Conservation (phyloP, 2,329 filamentous ascomycete species). For the Simplicillium aogashimaense region DNA sequence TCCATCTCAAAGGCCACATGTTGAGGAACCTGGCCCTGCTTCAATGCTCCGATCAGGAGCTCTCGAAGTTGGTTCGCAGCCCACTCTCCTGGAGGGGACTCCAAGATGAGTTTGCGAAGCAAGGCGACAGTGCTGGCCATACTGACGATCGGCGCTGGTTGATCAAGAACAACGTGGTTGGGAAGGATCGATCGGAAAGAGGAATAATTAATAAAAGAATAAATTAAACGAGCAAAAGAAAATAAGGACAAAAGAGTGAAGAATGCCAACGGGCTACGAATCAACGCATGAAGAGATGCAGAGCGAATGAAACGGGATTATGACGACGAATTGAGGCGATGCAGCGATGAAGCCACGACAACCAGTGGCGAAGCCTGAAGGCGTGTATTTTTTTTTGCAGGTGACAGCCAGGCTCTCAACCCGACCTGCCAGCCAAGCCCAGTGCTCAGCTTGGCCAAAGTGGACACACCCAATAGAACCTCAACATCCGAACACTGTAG, state of each 20-base stretch:
- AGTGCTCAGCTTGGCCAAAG: too few relatives aligned
- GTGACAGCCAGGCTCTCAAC: too few relatives aligned
- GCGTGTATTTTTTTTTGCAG: neutral
- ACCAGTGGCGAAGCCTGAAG: conserved; percentile 11
- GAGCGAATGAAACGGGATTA: conserved; percentile 1
- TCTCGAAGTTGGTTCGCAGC: conserved; percentile 69
- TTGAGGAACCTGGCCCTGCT: conserved; percentile 83
- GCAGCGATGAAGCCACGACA: conserved; percentile 11
- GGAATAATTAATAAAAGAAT: conserved; percentile 2
- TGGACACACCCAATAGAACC: too few relatives aligned
- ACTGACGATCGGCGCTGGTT: conserved; percentile 2
- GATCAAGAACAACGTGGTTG: neutral
- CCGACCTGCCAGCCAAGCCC: too few relatives aligned
- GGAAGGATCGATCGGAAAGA: neutral
- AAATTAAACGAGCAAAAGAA: conserved; percentile 6
- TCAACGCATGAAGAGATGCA: conserved; percentile 1
- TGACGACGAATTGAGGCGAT: neutral
- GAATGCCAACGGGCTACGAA: neutral
- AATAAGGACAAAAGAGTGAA: conserved; percentile 1
- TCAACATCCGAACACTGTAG: too few relatives aligned
- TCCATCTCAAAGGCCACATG: conserved; percentile 99
- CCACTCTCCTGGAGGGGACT: conserved; percentile 89
- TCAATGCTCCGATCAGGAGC: conserved; percentile 76
- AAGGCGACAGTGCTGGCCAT: conserved; percentile 47
- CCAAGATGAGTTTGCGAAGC: conserved; percentile 60